A percentile compares a stretch with the other conserved stretches of the same genome.
Conservation (phyloP, 2,329 filamentous ascomycete species). For the Fusarium nematophilum region DNA sequence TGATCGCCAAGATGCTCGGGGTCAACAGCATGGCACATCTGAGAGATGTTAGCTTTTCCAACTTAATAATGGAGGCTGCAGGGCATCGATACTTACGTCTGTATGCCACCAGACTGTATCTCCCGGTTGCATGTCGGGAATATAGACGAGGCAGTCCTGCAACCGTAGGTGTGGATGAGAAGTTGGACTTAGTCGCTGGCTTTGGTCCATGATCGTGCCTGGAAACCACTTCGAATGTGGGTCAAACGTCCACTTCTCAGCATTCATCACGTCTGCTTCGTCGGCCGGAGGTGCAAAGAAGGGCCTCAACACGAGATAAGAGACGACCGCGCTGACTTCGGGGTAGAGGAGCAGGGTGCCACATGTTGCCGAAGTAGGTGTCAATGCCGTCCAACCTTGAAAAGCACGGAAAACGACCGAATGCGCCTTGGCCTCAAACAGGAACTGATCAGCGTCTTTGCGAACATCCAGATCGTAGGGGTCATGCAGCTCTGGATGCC, state of each 20-base stretch:
- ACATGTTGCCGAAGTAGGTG: slow-evolving; percentile 45
- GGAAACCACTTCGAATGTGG: slow-evolving; percentile 10
- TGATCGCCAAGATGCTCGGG: slow-evolving; percentile 48
- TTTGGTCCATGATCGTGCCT: slow-evolving; percentile 19
- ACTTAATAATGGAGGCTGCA: not conserved
- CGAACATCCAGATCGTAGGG: slow-evolving; percentile 51
- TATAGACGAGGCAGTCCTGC: slow-evolving; percentile 11
- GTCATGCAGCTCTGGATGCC: slow-evolving; percentile 51
- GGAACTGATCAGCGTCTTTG: slow-evolving; percentile 47
- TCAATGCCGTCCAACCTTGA: slow-evolving; percentile 57
- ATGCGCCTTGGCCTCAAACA: slow-evolving; percentile 51
- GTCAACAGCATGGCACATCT: slow-evolving; percentile 54
- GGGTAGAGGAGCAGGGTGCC: slow-evolving; percentile 55
- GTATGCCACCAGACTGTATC: slow-evolving; percentile 29
- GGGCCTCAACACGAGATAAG: slow-evolving; percentile 15
- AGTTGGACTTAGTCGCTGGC: slow-evolving; percentile 17
- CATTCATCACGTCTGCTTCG: slow-evolving; percentile 35
- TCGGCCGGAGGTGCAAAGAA: slow-evolving; percentile 12
- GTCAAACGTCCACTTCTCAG: slow-evolving; percentile 43
- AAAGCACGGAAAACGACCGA: slow-evolving; percentile 53
- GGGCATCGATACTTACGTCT: slow-evolving; percentile 14
- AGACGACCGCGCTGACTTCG: slow-evolving; percentile 1
- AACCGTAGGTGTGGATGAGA: slow-evolving; percentile 19
- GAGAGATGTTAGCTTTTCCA: not conserved
- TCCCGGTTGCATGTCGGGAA: slow-evolving; percentile 14